phyloP scores from a whole-genome alignment of 805 yeast species.

The Citeromyces matritensis region DNA sequence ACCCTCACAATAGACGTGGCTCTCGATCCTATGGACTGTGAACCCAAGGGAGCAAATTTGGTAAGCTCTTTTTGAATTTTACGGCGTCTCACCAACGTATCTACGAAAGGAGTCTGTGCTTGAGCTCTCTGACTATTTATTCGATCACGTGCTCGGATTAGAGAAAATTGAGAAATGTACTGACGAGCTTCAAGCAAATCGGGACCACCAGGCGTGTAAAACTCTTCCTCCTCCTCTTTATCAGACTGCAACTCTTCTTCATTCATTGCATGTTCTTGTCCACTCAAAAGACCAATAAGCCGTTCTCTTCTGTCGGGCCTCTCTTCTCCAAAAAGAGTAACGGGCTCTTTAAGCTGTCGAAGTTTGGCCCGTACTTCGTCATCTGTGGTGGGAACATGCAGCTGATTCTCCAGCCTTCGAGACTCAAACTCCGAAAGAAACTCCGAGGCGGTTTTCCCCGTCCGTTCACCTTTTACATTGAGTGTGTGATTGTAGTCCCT shows the following conservation, averaged over 20 bases:
- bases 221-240: constrained; percentile 53
- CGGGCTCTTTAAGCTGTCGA: constrained; percentile 38
- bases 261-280: background rate
- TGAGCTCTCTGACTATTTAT: constrained; percentile 15
- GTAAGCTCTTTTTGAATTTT: constrained; percentile 16
- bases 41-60: constrained; percentile 33
- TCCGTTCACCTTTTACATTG: too few relatives aligned
- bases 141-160: constrained; percentile 27
- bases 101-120: constrained; percentile 13
- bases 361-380: constrained; percentile 39
- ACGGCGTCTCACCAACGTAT: constrained; percentile 25
- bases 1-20: constrained; percentile 49
- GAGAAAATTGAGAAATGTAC: constrained; percentile 34
- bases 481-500: too few relatives aligned
- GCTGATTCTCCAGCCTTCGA: background rate
- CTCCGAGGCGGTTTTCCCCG: too few relatives aligned
- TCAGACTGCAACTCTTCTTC: constrained; percentile 12
- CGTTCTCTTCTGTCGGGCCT: constrained; percentile 25
- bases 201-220: constrained; percentile 65
- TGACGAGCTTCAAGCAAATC: constrained; percentile 37
- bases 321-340: constrained; percentile 42
- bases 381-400: constrained; percentile 48
- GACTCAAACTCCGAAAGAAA: too few relatives aligned
- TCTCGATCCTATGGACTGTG: constrained; percentile 57
- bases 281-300: background rate